Base-by-base conservation (phyloP, 345 rosid genomes). In the Pseudoturritis turrita region DNA sequence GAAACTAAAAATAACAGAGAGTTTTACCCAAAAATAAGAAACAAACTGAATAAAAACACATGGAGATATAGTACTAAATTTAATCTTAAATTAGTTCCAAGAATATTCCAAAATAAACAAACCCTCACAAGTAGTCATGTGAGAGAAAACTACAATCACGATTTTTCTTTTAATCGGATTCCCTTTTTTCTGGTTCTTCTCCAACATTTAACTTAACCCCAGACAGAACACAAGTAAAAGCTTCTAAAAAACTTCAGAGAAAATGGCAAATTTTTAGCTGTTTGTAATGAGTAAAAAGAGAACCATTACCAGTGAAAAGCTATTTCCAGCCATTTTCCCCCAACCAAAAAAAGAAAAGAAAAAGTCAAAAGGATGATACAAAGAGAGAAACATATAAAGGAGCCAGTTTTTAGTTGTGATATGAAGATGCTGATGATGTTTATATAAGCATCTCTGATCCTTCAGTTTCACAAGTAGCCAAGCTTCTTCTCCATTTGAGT, bases 401-500 rank as follows among this genome's bases (percentile, higher is more conserved):
- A 47, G 59, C 35, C 14, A 41, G 44, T 71, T 62, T 71, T 15
- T 44, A 10, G 57, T 37, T 47, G 67, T 59, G 26, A 70, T 39
- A 70, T 26, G 74, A 70, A 26, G 59, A 61, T 40, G 69, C 60
- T 61, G 62, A 35, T 26, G 68, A 26, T 51, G 65, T 8, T 36
- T 70, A 51, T 52, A 62, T 53, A 72, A 22, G 63, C 70, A 63
- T 63, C 63, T 63, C 28, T 23, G 53, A 63, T 63, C 46, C 75
- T 71, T 71, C 41, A 59, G 61, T 61, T 39, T 50, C 76, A 63
- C 57, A 22, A 63, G 58, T 63, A 43, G 53, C 39, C 57, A 63
- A 72, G 60, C 72, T 56, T 65, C 72, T 65, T 47, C 73, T 44
- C 33, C 62, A 61, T 63, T 72, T 19, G 56, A 51, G 84, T 70